Conservation (phyloP, 768 basidiomycete species). For the Collybiopsis confluens region DNA sequence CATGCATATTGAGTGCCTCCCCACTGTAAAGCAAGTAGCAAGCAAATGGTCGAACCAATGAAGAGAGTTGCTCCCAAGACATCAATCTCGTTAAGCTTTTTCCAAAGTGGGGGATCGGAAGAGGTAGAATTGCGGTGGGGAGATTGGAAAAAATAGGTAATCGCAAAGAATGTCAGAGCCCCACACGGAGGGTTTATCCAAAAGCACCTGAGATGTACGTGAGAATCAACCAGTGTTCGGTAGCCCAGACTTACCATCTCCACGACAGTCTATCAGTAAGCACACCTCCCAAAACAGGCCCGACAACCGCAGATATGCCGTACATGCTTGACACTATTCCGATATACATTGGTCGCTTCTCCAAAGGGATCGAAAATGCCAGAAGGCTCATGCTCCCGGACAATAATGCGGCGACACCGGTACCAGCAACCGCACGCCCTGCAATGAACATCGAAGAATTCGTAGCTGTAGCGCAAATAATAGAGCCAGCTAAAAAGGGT, state of each 20-base stretch:
- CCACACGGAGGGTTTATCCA: too few species aligned
- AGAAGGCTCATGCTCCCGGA: slow-evolving; percentile 16
- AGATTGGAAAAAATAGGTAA: too few species aligned
- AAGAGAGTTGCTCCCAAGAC: slow-evolving; percentile 34
- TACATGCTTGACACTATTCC: slow-evolving; percentile 26
- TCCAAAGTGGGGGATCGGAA: not conserved
- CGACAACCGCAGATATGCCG: slow-evolving; percentile 28
- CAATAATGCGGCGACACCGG: slow-evolving; percentile 18
- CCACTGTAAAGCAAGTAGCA: slow-evolving; percentile 43
- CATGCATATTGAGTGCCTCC: slow-evolving; percentile 44
- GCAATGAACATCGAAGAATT: slow-evolving; percentile 17
- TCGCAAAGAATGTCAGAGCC: too few species aligned
- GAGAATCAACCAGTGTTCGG: not conserved
- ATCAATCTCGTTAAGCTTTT: slow-evolving; percentile 26
- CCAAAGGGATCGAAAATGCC: slow-evolving; percentile 7
- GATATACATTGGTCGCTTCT: slow-evolving; percentile 17
- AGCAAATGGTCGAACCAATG: slow-evolving; percentile 29
- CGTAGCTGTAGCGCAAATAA: slow-evolving; percentile 33
- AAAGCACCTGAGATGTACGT: too few species aligned
- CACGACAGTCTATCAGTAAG: slow-evolving; percentile 23
- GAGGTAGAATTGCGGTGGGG: too few species aligned
- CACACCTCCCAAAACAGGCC: slow-evolving; percentile 30
- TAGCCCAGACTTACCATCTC: slow-evolving; percentile 24
- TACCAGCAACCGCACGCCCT: slow-evolving; percentile 19
- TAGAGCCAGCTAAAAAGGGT: slow-evolving; percentile 19